phyloP scores from a whole-genome alignment of 257 asterid genomes.

The Voacanga thouarsii region DNA sequence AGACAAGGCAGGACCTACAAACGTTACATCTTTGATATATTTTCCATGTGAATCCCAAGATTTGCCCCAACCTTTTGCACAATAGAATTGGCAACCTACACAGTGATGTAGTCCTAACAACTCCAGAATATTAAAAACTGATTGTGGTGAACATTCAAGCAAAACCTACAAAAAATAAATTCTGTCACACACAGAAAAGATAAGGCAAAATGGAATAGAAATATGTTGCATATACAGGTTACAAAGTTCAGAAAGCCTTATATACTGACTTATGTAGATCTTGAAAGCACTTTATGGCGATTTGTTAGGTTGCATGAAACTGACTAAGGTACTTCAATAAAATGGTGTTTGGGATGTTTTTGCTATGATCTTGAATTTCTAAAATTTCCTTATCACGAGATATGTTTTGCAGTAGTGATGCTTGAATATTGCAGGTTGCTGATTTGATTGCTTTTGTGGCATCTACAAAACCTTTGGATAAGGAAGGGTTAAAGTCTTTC shows the following conservation, averaged over 20 bases:
- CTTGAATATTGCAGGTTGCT: slow-evolving; percentile 58
- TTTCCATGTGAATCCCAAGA: slow-evolving; percentile 79
- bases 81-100: slow-evolving; percentile 83
- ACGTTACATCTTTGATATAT: slow-evolving; percentile 76
- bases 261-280: slow-evolving; percentile 46
- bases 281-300: slow-evolving; percentile 90
- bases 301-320: slow-evolving; percentile 84
- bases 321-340: slow-evolving; percentile 76
- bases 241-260: slow-evolving; percentile 8
- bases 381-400: neutral
- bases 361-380: neutral
- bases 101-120: slow-evolving; percentile 65
- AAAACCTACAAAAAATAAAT: slow-evolving; percentile 55
- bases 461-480: slow-evolving; percentile 54
- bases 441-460: slow-evolving; percentile 97
- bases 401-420: neutral
- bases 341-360: neutral
- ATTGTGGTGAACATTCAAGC: slow-evolving; percentile 87
- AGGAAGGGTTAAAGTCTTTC: too few relatives aligned
- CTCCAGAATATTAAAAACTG: slow-evolving; percentile 66
- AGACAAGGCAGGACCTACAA: neutral
- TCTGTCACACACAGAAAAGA: neutral
- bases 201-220: neutral
- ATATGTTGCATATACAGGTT: neutral
- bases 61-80: slow-evolving; percentile 80